phyloP scores from a whole-genome alignment of 108 stramenopile species.

The Asterionellopsis glacialis region DNA sequence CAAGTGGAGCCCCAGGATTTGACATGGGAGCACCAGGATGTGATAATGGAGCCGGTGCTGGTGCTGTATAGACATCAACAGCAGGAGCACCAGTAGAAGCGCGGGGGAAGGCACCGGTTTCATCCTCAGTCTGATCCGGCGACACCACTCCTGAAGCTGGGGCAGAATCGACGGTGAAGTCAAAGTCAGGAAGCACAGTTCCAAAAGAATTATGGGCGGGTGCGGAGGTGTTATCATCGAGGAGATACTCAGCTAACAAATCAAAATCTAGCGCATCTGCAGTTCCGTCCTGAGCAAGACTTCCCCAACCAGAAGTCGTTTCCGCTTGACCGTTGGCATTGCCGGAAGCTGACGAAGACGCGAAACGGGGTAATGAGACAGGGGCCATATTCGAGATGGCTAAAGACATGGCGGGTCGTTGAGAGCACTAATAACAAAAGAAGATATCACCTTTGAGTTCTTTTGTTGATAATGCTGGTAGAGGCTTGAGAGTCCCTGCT shows the following conservation, averaged over 20 bases:
- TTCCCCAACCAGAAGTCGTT: neutral
- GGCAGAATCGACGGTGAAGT: slow-evolving; percentile 1
- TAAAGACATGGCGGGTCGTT: slow-evolving; percentile 7
- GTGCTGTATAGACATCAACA: slow-evolving; percentile 3
- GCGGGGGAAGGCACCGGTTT: neutral
- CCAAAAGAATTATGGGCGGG: neutral
- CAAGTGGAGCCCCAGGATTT: slow-evolving; percentile 19
- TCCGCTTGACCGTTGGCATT: neutral
- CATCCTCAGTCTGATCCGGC: slow-evolving; percentile 48
- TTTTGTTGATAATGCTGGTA: too few species aligned
- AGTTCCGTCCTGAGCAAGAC: slow-evolving; percentile 2
- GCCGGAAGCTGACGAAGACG: neutral
- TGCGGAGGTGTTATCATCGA: slow-evolving; percentile 46
- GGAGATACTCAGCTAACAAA: slow-evolving; percentile 77
- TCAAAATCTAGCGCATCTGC: slow-evolving; percentile 73
- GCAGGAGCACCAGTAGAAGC: neutral
- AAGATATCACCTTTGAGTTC: too few species aligned
- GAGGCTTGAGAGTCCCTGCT: too few species aligned
- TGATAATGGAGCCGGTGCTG: neutral
- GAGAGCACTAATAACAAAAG: too few species aligned
- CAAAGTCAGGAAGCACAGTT: slow-evolving; percentile 4
- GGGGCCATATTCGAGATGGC: slow-evolving; percentile 6
- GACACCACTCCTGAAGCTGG: slow-evolving; percentile 33
- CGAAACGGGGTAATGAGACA: slow-evolving; percentile 12
- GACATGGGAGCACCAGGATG: slow-evolving; percentile 10